Base-by-base conservation (phyloP, 331 rosid genomes). In the Quercus phellos region DNA sequence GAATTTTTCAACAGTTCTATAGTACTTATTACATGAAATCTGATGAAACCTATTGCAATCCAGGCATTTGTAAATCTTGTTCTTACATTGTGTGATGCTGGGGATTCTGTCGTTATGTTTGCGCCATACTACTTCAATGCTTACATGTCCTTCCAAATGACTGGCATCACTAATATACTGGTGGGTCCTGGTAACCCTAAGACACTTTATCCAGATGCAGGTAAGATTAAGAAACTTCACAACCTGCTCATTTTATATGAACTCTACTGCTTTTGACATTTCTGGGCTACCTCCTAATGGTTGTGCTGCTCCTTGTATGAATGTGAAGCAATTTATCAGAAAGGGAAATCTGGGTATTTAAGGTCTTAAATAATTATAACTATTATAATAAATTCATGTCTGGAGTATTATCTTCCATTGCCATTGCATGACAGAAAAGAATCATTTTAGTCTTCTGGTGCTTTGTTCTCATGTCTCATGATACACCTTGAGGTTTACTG, bases 91-190 rank as follows among this genome's bases (percentile, higher is more conserved):
- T 95, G 99, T 81, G 99, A 95, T 76, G 89, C 92, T 12, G 99
- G 97, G 74, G 99, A 95, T 68, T 88, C 96, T 0, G 99, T 93
- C 74, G 97, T 95, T 80, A 88, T 93, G 98, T 95, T 93, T 84
- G 97, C 98, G 63, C 99, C 98, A 11, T 92, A 95, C 90, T 95
- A 95, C 91, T 95, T 95, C 98, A 95, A 93, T 68, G 82, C 98
- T 6, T 95, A 88, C 88, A 95, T 91, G 98, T 90, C 99, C 76
- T 91, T 95, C 88, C 99, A 95, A 84, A 95, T 95, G 99, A 93
- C 99, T 3, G 99, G 99, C 35, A 42, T 95, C 78, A 95, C 98
- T 74, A 55, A 95, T 70, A 95, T 95, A 79, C 80, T 89, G 55
- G 89, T 95, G 18, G 99, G 99, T 72, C 98, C 90, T 27, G 89